Evolutionary conservation across 306 rosid species (phyloP).

Genomic region (Dalbergia oliveri): DNA sequence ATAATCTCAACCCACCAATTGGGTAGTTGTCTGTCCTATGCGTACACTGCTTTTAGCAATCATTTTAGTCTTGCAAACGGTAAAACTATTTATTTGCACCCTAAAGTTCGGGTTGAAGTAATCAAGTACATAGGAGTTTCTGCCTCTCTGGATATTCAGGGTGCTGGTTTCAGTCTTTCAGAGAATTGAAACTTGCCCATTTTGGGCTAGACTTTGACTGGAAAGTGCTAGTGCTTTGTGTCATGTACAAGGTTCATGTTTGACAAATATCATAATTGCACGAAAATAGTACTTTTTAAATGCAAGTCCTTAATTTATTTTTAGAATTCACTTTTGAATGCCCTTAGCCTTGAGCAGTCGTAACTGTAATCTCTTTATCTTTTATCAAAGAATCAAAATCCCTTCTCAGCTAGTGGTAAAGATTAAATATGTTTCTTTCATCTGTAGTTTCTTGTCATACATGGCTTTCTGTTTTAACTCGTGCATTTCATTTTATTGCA

Average conservation of each 20-base stretch:
- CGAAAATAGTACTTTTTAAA: not conserved
- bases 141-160: not conserved
- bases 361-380: not conserved
- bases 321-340: conserved; percentile 20
- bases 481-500: conserved; percentile 53
- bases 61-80: not conserved
- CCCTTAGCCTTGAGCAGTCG: conserved; percentile 14
- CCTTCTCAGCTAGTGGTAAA: not conserved
- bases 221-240: conserved; percentile 19
- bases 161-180: not conserved
- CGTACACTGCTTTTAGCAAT: conserved; percentile 2
- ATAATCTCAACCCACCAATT: not conserved
- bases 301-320: conserved; percentile 20
- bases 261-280: conserved; percentile 3
- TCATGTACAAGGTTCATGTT: conserved; percentile 2
- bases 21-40: not conserved
- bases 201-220: not conserved
- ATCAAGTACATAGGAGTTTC: conserved; percentile 1
- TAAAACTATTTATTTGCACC: not conserved
- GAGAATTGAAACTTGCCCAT: not conserved
- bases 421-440: conserved; percentile 11
- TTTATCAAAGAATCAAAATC: not conserved
- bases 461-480: conserved; percentile 32
- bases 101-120: conserved; percentile 1
- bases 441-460: conserved; percentile 11